Conservation (phyloP, 331 rosid species). For the Telfairia occidentalis region DNA sequence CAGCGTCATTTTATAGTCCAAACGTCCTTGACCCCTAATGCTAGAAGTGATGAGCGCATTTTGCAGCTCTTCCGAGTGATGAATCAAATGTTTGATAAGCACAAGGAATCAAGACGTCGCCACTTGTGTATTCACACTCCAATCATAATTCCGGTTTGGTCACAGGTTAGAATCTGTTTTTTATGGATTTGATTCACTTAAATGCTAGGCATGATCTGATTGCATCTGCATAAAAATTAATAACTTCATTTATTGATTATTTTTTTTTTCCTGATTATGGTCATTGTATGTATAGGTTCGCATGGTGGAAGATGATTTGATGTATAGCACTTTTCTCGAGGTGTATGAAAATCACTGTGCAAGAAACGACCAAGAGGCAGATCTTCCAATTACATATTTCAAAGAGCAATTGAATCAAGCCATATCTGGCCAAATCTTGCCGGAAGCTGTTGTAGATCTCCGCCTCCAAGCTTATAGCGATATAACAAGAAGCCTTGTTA, state of each 20-base stretch:
- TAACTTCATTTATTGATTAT: neutral
- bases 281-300: slow-evolving; percentile 56
- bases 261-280: neutral
- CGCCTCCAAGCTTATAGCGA: slow-evolving; percentile 79
- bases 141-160: slow-evolving; percentile 98
- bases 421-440: slow-evolving; percentile 76
- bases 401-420: slow-evolving; percentile 97
- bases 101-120: slow-evolving; percentile 98
- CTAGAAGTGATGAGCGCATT: slow-evolving; percentile 96
- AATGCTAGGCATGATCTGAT: neutral
- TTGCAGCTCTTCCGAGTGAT: slow-evolving; percentile 96
- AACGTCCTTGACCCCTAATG: slow-evolving; percentile 95
- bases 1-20: slow-evolving; percentile 97
- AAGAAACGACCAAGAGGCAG: slow-evolving; percentile 90
- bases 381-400: slow-evolving; percentile 85
- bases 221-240: neutral
- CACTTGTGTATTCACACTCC: slow-evolving; percentile 93
- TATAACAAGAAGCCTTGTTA: slow-evolving; percentile 59
- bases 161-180: slow-evolving; percentile 50
- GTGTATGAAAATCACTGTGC: slow-evolving; percentile 98
- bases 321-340: slow-evolving; percentile 99
- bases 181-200: neutral
- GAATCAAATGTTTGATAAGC: slow-evolving; percentile 99
- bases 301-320: slow-evolving; percentile 97
- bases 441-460: slow-evolving; percentile 86